Conservation (phyloP, 2,329 filamentous ascomycete genomes). For the Aspergillus sp. region DNA sequence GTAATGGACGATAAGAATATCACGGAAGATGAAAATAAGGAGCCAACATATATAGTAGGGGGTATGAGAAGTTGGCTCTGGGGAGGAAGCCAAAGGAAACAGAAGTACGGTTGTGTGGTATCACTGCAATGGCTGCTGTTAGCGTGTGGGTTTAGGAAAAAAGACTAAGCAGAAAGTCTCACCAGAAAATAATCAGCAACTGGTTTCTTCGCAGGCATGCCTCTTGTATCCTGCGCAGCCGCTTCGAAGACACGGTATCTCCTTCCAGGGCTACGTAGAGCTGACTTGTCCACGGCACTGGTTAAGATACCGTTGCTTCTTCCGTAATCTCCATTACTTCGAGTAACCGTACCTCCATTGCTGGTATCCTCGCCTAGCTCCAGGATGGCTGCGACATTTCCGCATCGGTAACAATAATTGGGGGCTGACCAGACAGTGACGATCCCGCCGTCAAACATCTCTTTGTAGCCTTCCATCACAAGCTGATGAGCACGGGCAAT, state of each 20-base stretch:
- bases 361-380: slow-evolving; percentile 85
- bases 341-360: slow-evolving; percentile 68
- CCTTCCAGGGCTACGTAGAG: slow-evolving; percentile 71
- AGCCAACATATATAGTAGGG: neutral
- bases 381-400: slow-evolving; percentile 91
- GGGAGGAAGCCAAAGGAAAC: neutral
- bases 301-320: slow-evolving; percentile 50
- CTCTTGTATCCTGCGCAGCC: slow-evolving; percentile 89
- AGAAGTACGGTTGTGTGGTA: neutral
- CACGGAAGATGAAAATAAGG: neutral
- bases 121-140: slow-evolving; percentile 5
- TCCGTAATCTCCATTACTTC: slow-evolving; percentile 55
- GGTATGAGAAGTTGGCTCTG: neutral
- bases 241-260: slow-evolving; percentile 95
- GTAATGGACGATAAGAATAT: neutral
- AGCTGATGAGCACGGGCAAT: slow-evolving; percentile 95
- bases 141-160: neutral
- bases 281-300: slow-evolving; percentile 45
- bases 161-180: slow-evolving; percentile 15
- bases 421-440: slow-evolving; percentile 99
- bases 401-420: slow-evolving; percentile 95
- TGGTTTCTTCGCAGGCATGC: slow-evolving; percentile 98
- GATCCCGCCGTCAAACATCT: slow-evolving; percentile 95
- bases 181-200: slow-evolving; percentile 93
- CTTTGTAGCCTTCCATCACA: slow-evolving; percentile 99